These are phyloP conservation scores for Saturnispora galanensis DNA, from an alignment of 805 yeast genomes.

Conservation along the genomic window DNA sequence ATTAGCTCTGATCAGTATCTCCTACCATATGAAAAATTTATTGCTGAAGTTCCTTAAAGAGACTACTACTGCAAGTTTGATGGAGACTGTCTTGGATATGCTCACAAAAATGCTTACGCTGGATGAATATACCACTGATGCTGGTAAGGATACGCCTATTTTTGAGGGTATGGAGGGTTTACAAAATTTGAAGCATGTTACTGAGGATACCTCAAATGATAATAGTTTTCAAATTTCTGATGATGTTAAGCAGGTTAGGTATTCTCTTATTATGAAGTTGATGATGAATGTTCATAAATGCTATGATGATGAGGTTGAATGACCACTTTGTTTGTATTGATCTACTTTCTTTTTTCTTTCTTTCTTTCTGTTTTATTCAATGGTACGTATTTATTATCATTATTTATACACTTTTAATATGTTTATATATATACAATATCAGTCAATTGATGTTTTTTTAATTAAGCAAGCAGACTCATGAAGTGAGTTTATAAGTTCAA, in stretches of 20 bases:
- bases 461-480: too few relatives aligned
- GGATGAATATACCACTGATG: conserved; percentile 24
- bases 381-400: too few relatives aligned
- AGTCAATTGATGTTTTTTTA: too few relatives aligned
- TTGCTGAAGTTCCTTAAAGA: conserved; percentile 18
- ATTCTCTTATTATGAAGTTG: neutral
- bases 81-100: conserved; percentile 19
- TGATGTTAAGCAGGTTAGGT: neutral
- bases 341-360: too few relatives aligned
- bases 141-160: conserved; percentile 13
- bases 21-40: conserved; percentile 12
- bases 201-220: conserved; percentile 10
- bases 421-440: too few relatives aligned
- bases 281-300: neutral
- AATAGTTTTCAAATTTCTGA: neutral
- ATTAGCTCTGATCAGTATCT: conserved; percentile 15
- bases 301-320: neutral
- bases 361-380: too few relatives aligned
- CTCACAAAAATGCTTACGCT: conserved; percentile 21
- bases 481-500: too few relatives aligned
- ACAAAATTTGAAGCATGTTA: conserved; percentile 12
- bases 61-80: conserved; percentile 17
- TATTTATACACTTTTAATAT: too few relatives aligned
- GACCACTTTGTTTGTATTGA: too few relatives aligned
- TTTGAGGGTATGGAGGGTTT: conserved; percentile 21